phyloP scores from a whole-genome alignment of 441 rosid genomes.

The Pelargonium fulgidum region DNA sequence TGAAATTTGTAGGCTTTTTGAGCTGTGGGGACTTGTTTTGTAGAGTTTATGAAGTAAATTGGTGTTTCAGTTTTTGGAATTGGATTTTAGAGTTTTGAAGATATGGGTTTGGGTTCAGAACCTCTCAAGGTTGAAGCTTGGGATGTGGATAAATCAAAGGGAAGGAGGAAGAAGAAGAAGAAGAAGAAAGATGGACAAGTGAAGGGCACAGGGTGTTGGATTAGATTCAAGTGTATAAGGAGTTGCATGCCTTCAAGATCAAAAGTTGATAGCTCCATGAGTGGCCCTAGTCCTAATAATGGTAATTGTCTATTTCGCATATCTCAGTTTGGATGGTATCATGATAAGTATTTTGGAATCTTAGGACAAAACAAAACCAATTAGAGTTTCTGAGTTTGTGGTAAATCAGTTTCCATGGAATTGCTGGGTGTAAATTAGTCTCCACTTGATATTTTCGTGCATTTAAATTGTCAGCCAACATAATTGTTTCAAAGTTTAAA shows the following conservation, averaged over 20 bases:
- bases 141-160: slow-evolving; percentile 37
- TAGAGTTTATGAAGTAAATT: slow-evolving; percentile 13
- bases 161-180: slow-evolving; percentile 19
- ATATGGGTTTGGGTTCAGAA: slow-evolving; percentile 47
- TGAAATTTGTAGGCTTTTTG: too few relatives aligned
- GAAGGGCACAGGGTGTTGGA: slow-evolving; percentile 63
- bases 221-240: slow-evolving; percentile 47
- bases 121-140: slow-evolving; percentile 40
- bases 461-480: not conserved
- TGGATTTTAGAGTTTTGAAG: slow-evolving; percentile 21
- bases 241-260: slow-evolving; percentile 91
- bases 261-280: slow-evolving; percentile 76
- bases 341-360: slow-evolving; percentile 7
- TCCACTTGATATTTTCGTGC: not conserved
- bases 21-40: not conserved
- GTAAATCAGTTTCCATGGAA: too few relatives aligned
- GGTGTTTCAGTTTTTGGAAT: slow-evolving; percentile 17
- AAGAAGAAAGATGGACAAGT: slow-evolving; percentile 35
- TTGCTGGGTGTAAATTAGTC: not conserved
- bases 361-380: not conserved
- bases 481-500: not conserved
- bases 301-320: slow-evolving; percentile 33
- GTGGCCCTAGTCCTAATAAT: slow-evolving; percentile 51
- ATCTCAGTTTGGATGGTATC: not conserved
- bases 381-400: not conserved